These are phyloP conservation scores for Phylloporus sp. DNA, from an alignment of 768 basidiomycete genomes.

Conservation along the genomic window DNA sequence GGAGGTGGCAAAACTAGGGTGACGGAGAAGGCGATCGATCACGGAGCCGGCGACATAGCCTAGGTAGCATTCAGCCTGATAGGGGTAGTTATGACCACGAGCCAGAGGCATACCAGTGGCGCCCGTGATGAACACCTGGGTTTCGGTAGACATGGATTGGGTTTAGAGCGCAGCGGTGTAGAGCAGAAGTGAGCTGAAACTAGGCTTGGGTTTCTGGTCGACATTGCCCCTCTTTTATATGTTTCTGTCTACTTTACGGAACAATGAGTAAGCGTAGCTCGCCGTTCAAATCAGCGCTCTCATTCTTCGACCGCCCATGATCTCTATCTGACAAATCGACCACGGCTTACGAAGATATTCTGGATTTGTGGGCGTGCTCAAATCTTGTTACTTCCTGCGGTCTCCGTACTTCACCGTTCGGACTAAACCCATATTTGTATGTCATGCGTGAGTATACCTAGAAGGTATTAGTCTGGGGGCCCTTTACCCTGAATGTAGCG, in stretches of 20 bases:
- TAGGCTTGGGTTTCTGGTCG: not conserved
- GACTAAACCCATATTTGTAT: not conserved
- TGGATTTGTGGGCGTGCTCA: not conserved
- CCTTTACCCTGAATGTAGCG: not conserved
- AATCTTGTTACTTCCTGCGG: not conserved
- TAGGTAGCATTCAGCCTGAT: slow-evolving; percentile 5
- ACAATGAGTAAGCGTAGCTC: slow-evolving; percentile 5
- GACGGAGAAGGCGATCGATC: slow-evolving; percentile 29
- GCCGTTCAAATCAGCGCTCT: slow-evolving; percentile 9
- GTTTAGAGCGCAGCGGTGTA: not conserved
- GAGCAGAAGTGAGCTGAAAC: not conserved
- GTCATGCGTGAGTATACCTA: not conserved
- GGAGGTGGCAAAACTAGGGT: slow-evolving; percentile 18
- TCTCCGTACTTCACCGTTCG: not conserved
- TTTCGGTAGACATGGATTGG: slow-evolving; percentile 16
- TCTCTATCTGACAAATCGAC: not conserved
- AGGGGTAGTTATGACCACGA: not conserved
- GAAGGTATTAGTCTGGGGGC: not conserved
- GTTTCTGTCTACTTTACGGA: not conserved
- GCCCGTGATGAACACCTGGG: slow-evolving; percentile 18
- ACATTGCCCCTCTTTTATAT: slow-evolving; percentile 5
- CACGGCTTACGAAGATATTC: not conserved
- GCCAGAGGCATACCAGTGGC: slow-evolving; percentile 14
- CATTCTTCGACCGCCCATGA: not conserved
- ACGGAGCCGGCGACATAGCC: slow-evolving; percentile 36